A percentile compares a stretch with the other conserved stretches of the same genome.
Evolutionary conservation across 1,139 yeast species (phyloP).

Genomic region (Pichia sp.): DNA sequence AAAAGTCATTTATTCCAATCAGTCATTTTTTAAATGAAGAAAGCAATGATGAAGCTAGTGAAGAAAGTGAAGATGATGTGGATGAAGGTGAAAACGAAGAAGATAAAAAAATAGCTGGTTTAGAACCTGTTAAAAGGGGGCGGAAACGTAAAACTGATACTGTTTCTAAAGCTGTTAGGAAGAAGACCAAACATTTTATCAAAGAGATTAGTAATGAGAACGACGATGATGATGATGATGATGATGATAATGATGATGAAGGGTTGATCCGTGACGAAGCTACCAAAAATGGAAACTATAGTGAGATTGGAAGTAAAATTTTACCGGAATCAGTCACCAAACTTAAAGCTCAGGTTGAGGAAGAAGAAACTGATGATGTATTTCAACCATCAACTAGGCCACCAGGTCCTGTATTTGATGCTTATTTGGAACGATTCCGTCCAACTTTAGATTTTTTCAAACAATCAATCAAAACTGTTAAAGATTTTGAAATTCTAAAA

Average conservation of each 20-base stretch:
- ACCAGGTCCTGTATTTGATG: slow-evolving; percentile 50
- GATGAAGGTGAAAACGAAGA: slow-evolving; percentile 22
- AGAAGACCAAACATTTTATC: slow-evolving; percentile 17
- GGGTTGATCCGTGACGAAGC: slow-evolving; percentile 5
- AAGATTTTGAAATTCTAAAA: slow-evolving; percentile 55
- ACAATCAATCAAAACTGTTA: slow-evolving; percentile 58
- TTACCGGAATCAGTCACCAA: slow-evolving; percentile 19
- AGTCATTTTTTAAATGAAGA: slow-evolving; percentile 62
- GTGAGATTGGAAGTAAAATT: slow-evolving; percentile 1
- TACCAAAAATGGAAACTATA: background rate
- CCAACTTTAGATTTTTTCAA: slow-evolving; percentile 48
- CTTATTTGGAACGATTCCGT: slow-evolving; percentile 28
- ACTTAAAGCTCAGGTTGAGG: background rate
- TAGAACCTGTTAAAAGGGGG: slow-evolving; percentile 16
- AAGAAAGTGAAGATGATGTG: slow-evolving; percentile 22
- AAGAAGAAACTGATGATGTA: slow-evolving; percentile 29
- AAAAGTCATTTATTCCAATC: slow-evolving; percentile 45
- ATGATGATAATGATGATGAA: background rate
- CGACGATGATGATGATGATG: background rate
- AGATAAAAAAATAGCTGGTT: slow-evolving; percentile 36
- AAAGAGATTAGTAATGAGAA: background rate
- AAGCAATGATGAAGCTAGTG: slow-evolving; percentile 19
- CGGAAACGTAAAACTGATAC: background rate
- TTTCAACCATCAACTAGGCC: slow-evolving; percentile 40
- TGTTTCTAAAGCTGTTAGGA: slow-evolving; percentile 12